Conservation (phyloP, 305 asterid genomes). For the Fraxinus baroniana region DNA sequence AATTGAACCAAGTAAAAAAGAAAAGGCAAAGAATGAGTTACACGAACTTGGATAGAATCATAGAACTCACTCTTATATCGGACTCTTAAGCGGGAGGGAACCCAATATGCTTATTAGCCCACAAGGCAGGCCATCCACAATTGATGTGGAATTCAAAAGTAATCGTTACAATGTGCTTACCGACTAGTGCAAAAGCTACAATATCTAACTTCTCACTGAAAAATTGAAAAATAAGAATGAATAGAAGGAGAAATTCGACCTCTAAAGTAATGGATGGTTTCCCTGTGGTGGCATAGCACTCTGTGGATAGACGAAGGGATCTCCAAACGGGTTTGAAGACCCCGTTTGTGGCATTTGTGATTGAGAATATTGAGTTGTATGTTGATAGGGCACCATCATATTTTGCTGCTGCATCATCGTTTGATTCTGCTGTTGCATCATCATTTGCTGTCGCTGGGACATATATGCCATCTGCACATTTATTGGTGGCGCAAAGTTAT, state of each 20-base stretch:
- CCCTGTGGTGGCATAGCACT: constrained; percentile 37
- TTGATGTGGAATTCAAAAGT: neutral
- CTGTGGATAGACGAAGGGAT: constrained; percentile 41
- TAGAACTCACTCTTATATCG: neutral
- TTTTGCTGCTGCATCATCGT: constrained; percentile 32
- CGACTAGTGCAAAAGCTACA: neutral
- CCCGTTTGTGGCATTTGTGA: neutral
- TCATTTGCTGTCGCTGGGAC: constrained; percentile 57
- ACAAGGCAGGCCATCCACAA: neutral
- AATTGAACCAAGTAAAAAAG: neutral
- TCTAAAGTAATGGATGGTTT: constrained; percentile 39
- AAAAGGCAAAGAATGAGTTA: neutral
- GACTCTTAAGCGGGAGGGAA: neutral
- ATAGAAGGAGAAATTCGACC: neutral
- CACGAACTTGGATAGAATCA: neutral
- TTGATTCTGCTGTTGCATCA: constrained; percentile 27
- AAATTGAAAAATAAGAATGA: constrained; percentile 8
- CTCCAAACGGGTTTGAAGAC: constrained; percentile 33
- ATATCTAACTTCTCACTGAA: constrained; percentile 9
- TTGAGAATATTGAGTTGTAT: neutral
- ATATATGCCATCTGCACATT: constrained; percentile 60
- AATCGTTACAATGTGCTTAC: neutral
- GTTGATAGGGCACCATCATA: constrained; percentile 36
- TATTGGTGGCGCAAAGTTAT: constrained; percentile 46
- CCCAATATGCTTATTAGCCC: neutral